Conservation (phyloP, 352 stramenopile species). For the Phytophthora megakarya region DNA sequence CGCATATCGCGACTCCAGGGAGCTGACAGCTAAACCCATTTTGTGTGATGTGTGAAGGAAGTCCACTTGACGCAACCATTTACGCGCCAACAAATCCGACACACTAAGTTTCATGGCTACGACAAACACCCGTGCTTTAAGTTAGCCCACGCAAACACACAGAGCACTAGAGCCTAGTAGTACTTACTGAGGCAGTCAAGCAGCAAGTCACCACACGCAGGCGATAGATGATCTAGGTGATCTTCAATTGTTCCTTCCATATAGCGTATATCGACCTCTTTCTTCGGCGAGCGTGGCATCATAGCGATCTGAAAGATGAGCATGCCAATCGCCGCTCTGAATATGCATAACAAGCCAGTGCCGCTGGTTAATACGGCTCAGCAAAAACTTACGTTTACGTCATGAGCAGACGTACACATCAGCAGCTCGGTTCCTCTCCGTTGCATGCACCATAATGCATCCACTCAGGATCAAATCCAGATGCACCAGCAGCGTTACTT, state of each 20-base stretch:
- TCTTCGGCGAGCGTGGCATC: constrained; percentile 36
- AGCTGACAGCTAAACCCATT: constrained; percentile 28
- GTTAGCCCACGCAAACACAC: background rate
- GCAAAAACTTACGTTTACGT: background rate
- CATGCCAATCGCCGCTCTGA: constrained; percentile 57
- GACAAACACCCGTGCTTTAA: background rate
- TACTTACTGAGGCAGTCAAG: constrained; percentile 60
- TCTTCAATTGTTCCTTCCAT: constrained; percentile 55
- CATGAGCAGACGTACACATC: constrained; percentile 48
- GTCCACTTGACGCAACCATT: constrained; percentile 62
- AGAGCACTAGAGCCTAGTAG: background rate
- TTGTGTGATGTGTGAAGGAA: constrained; percentile 54
- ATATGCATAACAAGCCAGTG: background rate
- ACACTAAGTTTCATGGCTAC: constrained; percentile 43
- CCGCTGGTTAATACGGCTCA: background rate
- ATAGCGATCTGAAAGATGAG: constrained; percentile 68
- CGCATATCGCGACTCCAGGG: constrained; percentile 16
- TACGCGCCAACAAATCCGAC: constrained; percentile 47
- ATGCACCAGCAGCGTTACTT: constrained; percentile 51
- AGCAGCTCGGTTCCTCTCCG: constrained; percentile 36
- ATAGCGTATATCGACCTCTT: constrained; percentile 35
- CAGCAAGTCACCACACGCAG: constrained; percentile 45
- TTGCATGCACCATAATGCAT: constrained; percentile 51
- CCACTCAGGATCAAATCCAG: constrained; percentile 52
- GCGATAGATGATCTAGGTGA: constrained; percentile 51